Percentiles rank a stretch among this genome's conserved stretches.
Evolutionary conservation across 768 basidiomycete genomes (phyloP).

Genomic region (Termitomyces sp.): DNA sequence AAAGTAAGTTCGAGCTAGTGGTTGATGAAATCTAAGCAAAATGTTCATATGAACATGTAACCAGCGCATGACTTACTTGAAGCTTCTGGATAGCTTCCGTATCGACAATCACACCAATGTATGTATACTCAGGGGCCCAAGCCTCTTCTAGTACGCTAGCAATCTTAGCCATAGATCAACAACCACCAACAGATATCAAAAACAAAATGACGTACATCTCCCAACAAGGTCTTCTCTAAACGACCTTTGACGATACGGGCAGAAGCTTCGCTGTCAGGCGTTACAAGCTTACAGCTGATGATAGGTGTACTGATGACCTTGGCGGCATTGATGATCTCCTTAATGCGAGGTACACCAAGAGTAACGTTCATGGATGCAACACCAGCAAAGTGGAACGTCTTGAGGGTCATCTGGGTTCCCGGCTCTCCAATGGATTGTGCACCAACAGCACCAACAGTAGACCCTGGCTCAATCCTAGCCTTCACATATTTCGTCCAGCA

Average conservation of each 20-base stretch:
- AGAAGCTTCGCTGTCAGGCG: constrained; percentile 82
- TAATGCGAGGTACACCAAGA: constrained; percentile 98
- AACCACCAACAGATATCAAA: not conserved
- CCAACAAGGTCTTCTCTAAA: constrained; percentile 90
- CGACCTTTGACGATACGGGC: constrained; percentile 97
- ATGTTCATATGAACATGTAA: not conserved
- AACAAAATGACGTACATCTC: constrained; percentile 62
- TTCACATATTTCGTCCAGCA: constrained; percentile 92
- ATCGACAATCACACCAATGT: constrained; percentile 91
- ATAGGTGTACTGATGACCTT: constrained; percentile 97
- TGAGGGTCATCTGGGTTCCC: constrained; percentile 98
- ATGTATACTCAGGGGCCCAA: constrained; percentile 91
- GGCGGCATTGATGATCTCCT: constrained; percentile 99
- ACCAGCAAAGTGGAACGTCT: constrained; percentile 99
- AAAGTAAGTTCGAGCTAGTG: constrained; percentile 84
- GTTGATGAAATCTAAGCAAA: not conserved
- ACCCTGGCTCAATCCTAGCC: constrained; percentile 96
- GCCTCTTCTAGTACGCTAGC: constrained; percentile 93
- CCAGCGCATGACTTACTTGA: constrained; percentile 48
- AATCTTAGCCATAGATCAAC: constrained; percentile 45
- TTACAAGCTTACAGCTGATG: constrained; percentile 93
- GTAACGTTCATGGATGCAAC: constrained; percentile 99
- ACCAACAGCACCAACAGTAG: constrained; percentile 97
- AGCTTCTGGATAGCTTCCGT: constrained; percentile 83
- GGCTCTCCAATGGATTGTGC: constrained; percentile 99